A percentile compares a stretch with the other conserved stretches of the same genome.
Evolutionary conservation across 1,284 basidiomycete species (phyloP).

Genomic region (Boletus semigastroideus): DNA sequence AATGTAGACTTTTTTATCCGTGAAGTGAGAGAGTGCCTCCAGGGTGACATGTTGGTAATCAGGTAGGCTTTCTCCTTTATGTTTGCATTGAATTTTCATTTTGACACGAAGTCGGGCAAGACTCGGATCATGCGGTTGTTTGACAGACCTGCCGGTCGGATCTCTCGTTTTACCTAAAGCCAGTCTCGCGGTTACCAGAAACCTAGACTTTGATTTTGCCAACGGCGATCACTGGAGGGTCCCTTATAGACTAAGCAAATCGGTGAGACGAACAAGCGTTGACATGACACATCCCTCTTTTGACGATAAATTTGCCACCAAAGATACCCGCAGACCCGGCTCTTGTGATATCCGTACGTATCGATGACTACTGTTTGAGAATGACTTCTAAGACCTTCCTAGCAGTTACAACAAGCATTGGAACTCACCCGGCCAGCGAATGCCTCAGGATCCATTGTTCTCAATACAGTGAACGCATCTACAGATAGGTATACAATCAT

Average conservation of each 20-base stretch:
- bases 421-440: conserved; percentile 43
- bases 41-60: conserved; percentile 75
- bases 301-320: conserved; percentile 5
- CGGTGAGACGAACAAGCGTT: conserved; percentile 41
- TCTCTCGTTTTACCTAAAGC: conserved; percentile 71
- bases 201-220: conserved; percentile 76
- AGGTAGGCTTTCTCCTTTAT: conserved; percentile 45
- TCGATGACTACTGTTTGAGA: not conserved
- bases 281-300: not conserved
- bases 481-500: conserved; percentile 59
- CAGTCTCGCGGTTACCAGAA: conserved; percentile 67
- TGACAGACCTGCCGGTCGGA: conserved; percentile 69
- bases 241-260: conserved; percentile 72
- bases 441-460: conserved; percentile 41
- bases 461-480: conserved; percentile 64
- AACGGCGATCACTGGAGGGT: conserved; percentile 43
- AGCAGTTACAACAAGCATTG: conserved; percentile 50
- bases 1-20: conserved; percentile 86
- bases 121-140: conserved; percentile 78
- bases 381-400: conserved; percentile 10
- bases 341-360: conserved; percentile 49
- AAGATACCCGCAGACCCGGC: conserved; percentile 56
- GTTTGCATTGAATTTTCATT: not conserved
- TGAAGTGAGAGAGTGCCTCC: conserved; percentile 75
- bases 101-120: conserved; percentile 37